phyloP scores from a whole-genome alignment of 2,329 filamentous ascomycete species.

The Aspergillus sp. region DNA sequence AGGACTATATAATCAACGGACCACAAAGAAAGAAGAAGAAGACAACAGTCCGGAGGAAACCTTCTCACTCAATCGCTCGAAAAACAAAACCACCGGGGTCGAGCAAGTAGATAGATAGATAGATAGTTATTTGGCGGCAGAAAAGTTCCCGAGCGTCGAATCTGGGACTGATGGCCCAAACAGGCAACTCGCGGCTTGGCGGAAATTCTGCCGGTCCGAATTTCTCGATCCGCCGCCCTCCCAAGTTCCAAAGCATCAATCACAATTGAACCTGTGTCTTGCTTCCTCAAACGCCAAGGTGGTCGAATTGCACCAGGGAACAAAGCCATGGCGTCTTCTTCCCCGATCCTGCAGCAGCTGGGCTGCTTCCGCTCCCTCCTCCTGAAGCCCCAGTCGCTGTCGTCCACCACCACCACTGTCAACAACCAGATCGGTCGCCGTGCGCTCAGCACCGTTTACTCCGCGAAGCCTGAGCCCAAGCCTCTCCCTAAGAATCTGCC shows the following conservation, averaged over 20 bases:
- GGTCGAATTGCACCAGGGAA: constrained; percentile 31
- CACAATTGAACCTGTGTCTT: constrained; percentile 19
- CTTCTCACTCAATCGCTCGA: background rate
- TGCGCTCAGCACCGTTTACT: constrained; percentile 54
- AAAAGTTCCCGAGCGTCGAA: constrained; percentile 29
- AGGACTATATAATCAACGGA: background rate
- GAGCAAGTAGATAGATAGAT: background rate
- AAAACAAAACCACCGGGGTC: background rate
- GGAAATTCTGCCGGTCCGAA: constrained; percentile 42
- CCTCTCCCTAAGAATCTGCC: constrained; percentile 47
- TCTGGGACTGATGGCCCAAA: constrained; percentile 22
- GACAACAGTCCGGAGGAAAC: background rate
- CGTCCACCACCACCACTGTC: constrained; percentile 51
- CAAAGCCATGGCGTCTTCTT: constrained; percentile 58
- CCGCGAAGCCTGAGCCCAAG: constrained; percentile 43
- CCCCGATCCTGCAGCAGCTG: constrained; percentile 64
- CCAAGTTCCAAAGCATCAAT: constrained; percentile 18
- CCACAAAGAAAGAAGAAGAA: background rate
- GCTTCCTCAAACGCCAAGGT: constrained; percentile 23
- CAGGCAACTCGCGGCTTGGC: constrained; percentile 35
- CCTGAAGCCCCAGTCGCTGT: constrained; percentile 55
- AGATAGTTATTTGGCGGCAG: constrained; percentile 22
- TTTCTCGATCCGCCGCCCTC: constrained; percentile 29
- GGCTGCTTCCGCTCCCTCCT: constrained; percentile 69
- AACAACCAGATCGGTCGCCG: constrained; percentile 40